Conservation (phyloP, 2,329 filamentous ascomycete species). For the Fusarium transvaalense region DNA sequence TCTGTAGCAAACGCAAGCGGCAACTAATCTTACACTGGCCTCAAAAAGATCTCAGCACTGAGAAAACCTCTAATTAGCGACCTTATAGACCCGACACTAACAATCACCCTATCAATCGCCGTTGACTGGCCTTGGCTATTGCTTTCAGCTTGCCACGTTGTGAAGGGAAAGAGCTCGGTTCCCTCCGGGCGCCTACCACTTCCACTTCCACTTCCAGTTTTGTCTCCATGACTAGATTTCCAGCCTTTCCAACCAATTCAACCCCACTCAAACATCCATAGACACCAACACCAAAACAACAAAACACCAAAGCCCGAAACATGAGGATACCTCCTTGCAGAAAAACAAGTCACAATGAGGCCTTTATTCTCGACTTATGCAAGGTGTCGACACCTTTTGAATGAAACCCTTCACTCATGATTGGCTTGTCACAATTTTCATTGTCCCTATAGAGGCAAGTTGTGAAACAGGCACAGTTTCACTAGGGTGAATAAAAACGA, state of each 20-base stretch:
- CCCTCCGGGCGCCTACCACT: constrained; percentile 39
- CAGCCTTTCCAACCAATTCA: constrained; percentile 19
- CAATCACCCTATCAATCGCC: constrained; percentile 13
- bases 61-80: background rate
- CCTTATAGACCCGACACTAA: no score
- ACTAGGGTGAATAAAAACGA: constrained; percentile 25
- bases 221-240: background rate
- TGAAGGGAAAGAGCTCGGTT: constrained; percentile 37
- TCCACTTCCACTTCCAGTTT: constrained; percentile 17
- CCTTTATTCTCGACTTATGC: constrained; percentile 17
- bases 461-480: constrained; percentile 46
- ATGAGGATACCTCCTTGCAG: constrained; percentile 28
- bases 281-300: constrained; percentile 34
- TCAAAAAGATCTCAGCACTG: constrained; percentile 19
- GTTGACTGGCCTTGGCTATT: constrained; percentile 19
- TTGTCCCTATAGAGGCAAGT: constrained; percentile 20
- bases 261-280: constrained; percentile 30
- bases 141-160: constrained; percentile 36
- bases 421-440: constrained; percentile 21
- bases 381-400: constrained; percentile 16
- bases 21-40: constrained; percentile 24
- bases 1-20: constrained; percentile 7
- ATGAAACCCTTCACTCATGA: constrained; percentile 22
- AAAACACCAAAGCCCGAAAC: constrained; percentile 44
- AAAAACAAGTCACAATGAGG: constrained; percentile 6